Evolutionary conservation across 2,329 filamentous ascomycete species (phyloP), one percentile per base, ranked within the genome.

Genomic region (Leptographium radiaticola): DNA sequence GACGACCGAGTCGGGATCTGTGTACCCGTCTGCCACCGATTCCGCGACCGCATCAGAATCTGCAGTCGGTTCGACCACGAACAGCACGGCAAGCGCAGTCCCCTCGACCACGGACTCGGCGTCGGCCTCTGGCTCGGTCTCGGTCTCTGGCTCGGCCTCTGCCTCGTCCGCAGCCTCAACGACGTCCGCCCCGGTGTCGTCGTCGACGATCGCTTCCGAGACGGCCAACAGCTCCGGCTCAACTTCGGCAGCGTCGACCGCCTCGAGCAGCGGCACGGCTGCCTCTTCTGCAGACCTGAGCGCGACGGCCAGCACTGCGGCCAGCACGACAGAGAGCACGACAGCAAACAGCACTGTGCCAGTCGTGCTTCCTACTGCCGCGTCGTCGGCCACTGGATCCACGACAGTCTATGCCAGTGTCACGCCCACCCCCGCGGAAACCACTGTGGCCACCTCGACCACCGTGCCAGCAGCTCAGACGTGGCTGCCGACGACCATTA

Each of bases 401-500:
- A 45, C 43, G 4, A 45, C 43, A 10, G 43, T 45, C 6, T 9
- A 31, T 25, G 43, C 43, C 13, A 45, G 43, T 6, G 43, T 45
- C 4, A 31, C 25, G 11, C 30, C 43, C 4, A 45, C 20, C 25
- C 6, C 6, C 9, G 15, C 43, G 12, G 25, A 13, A 20, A 13
- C 25, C 16, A 20, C 15, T 3, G 6, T 12, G 34, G 5, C 49
- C 1, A 31, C 16, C 15, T 18, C 38, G 15, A 53, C 18, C 40
- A 25, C 53, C 7, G 31, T 40, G 34, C 25, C 36, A 4, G 40
- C 33, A 2, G 15, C n/a, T 20, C 13, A 42, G 30, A 53, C 70
- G 45, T 76, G 74, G 69, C 66, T 85, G 30, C 79, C 81, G 0
- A 77, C 80, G 0, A 83, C 79, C 20, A 80, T 87, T 51, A 69